A percentile compares a stretch with the other conserved stretches of the same genome.
phyloP scores from a whole-genome alignment of 2,329 filamentous ascomycete species.

The Ophiocordyceps camponoti-rufipedis region DNA sequence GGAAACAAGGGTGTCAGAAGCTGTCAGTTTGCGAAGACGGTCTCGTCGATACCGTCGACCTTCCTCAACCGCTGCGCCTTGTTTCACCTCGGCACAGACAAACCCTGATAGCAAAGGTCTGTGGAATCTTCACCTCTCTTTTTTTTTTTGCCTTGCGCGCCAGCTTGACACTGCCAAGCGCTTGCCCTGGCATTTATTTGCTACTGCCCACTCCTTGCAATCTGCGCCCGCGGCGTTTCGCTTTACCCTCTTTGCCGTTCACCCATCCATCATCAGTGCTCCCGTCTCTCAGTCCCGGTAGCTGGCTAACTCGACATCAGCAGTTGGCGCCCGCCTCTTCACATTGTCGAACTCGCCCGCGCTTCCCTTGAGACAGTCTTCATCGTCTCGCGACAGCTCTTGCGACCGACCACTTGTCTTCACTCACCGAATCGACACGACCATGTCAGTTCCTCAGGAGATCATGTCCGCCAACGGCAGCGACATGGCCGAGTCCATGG shows the following conservation, averaged over 20 bases:
- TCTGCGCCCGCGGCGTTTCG: no score
- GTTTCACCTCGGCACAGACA: no score
- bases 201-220: neutral
- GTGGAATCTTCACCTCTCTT: neutral
- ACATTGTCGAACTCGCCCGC: neutral
- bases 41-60: no score
- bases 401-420: neutral
- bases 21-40: no score
- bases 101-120: no score
- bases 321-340: neutral
- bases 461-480: conserved; percentile 37
- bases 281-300: no score
- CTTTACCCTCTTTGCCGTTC: no score
- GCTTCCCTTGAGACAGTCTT: neutral
- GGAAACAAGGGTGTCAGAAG: neutral
- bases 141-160: neutral
- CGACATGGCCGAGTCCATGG: conserved; percentile 41
- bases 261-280: no score
- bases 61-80: no score
- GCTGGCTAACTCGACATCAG: no score
- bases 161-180: no score
- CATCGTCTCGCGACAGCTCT: neutral
- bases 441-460: conserved; percentile 47
- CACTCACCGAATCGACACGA: neutral
- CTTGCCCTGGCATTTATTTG: no score